Conservation (phyloP, 2,329 filamentous ascomycete genomes). For the Huntiella savannae region DNA sequence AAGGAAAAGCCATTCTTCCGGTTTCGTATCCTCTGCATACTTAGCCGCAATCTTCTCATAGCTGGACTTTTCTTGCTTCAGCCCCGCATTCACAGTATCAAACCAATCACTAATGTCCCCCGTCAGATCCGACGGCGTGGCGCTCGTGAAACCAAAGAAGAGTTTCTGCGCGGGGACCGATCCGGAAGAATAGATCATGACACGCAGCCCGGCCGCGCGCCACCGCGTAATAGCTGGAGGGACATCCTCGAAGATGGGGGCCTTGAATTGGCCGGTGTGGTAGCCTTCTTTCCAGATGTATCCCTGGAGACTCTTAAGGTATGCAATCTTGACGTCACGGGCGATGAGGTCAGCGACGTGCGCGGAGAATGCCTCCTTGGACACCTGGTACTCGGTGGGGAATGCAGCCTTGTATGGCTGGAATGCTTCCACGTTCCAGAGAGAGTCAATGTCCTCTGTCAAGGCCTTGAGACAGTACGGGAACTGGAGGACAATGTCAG, state of each 20-base stretch:
- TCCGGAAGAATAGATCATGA: constrained; percentile 68
- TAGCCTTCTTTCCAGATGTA: constrained; percentile 64
- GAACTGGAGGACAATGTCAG: constrained; percentile 34
- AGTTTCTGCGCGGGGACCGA: constrained; percentile 66
- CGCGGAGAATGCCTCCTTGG: constrained; percentile 38
- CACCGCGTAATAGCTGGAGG: constrained; percentile 41
- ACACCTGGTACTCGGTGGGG: constrained; percentile 40
- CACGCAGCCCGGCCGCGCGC: constrained; percentile 32
- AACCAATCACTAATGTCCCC: constrained; percentile 47
- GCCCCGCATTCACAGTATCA: constrained; percentile 63
- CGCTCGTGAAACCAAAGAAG: constrained; percentile 49
- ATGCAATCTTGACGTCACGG: constrained; percentile 55
- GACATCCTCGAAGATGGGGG: constrained; percentile 59
- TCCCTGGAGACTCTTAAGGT: constrained; percentile 63
- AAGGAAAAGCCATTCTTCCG: constrained; percentile 50
- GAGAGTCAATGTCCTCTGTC: constrained; percentile 38
- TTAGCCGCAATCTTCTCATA: constrained; percentile 43
- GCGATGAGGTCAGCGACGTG: constrained; percentile 54
- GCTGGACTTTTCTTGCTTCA: constrained; percentile 47
- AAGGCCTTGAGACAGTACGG: constrained; percentile 55
- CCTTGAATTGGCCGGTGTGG: constrained; percentile 45
- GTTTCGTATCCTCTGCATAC: constrained; percentile 21
- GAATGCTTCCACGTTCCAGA: constrained; percentile 50
- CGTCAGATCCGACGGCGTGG: constrained; percentile 38
- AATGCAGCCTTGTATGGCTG: constrained; percentile 51